Conservation (phyloP, 75 land plant species). For the Pinus tabuliformis region DNA sequence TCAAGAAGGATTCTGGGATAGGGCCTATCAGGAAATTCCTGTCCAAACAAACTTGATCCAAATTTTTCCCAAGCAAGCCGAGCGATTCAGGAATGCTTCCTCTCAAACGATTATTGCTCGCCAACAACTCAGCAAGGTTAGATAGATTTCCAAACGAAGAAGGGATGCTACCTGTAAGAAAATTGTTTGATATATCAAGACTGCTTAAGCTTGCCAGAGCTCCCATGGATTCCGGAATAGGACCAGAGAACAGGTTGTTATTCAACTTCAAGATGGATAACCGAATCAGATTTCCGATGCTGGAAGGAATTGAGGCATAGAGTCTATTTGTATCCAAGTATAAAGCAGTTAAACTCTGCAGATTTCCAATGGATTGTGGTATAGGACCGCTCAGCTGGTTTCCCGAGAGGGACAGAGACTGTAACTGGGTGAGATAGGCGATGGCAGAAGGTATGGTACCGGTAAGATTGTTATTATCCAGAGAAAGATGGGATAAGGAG, state of each 20-base stretch:
- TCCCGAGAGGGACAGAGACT: not conserved
- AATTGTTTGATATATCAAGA: constrained; percentile 10
- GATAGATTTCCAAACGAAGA: not conserved
- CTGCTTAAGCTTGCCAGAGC: not conserved
- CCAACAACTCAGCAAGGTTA: not conserved
- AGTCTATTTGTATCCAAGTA: not conserved
- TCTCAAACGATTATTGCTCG: not conserved
- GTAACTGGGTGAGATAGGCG: too few relatives aligned
- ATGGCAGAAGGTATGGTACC: not conserved
- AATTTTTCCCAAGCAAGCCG: constrained; percentile 4
- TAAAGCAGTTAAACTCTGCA: not conserved
- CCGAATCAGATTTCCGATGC: not conserved
- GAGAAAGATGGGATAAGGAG: constrained; percentile 1
- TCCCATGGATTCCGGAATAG: not conserved
- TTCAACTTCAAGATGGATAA: not conserved
- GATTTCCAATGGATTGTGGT: not conserved
- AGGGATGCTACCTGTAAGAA: constrained; percentile 26
- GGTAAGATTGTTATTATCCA: constrained; percentile 1
- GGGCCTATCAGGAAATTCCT: constrained; percentile 23
- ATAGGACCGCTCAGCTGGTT: not conserved
- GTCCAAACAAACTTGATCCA: constrained; percentile 23
- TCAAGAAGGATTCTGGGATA: constrained; percentile 31
- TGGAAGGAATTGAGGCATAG: not conserved
- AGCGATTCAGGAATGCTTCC: constrained; percentile 3
- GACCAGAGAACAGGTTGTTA: not conserved